Base-by-base conservation (phyloP, 331 rosid species). In the Saraca asoca region DNA sequence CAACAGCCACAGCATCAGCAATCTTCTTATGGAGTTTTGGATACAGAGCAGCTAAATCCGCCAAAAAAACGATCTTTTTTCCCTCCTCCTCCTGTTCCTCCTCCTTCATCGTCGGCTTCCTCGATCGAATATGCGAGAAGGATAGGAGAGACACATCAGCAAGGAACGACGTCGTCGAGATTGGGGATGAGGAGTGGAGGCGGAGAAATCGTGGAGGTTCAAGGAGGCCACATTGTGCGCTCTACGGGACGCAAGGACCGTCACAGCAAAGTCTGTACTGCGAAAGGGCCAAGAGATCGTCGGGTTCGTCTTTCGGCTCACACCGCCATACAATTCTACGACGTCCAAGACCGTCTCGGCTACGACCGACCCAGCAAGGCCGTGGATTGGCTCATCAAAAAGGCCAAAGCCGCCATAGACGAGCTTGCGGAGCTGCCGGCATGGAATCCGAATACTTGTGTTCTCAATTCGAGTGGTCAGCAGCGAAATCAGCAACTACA, bases 321-420 rank as follows among this genome's bases (percentile, higher is more conserved):
- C 70, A 91, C 97, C 29, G 97, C 97, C 18, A 91, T 91, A 17
- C 88, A 91, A 45, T 91, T 91, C 85, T 91, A 91, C 81, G 97
- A 91, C 68, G 96, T 91, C 0, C 97, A 91, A 53, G 96, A 91
- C 80, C 90, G 97, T 2, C 69, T 91, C 7, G 97, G 97, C 79
- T 91, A 81, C 75, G 97, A 91, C 83, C 84, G 97, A 1, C 97
- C 97, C 79, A 91, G 95, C 68, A 91, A 91, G 44, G 97, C 97
- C 44, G 91, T 91, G 44, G 97, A 91, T 54, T 91, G 97, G 97
- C 95, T 91, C 59, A 91, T 91, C 62, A 81, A 74, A 44, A 91
- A 88, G 49, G 97, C 98, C 55, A 94, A 86, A 8, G 41, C 83
- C 4, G 85, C 98, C 85, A 94, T 94, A n/a, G 98, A 94, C 63